These are phyloP conservation scores for Rhodamnia rubescens DNA, from an alignment of 345 rosid species.

Conservation along the genomic window DNA sequence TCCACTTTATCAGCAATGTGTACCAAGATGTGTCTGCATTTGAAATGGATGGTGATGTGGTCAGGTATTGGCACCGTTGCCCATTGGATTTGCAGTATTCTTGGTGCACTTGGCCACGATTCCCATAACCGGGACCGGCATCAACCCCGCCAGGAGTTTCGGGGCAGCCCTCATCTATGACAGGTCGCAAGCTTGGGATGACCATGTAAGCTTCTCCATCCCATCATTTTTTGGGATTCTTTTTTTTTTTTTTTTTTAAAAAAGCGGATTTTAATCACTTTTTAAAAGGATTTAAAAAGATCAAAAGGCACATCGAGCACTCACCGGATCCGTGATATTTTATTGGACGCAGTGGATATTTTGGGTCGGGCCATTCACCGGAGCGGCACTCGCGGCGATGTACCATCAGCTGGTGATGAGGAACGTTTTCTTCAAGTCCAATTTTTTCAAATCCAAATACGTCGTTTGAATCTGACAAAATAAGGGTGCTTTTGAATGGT, in stretches of 20 bases:
- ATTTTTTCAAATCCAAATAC: not conserved
- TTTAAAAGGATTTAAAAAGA: not conserved
- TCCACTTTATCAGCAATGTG: not conserved
- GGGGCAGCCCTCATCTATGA: not conserved
- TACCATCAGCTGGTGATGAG: slow-evolving; percentile 33
- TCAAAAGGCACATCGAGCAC: not conserved
- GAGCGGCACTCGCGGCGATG: slow-evolving; percentile 30
- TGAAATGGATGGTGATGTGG: not conserved
- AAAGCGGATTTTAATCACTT: not conserved
- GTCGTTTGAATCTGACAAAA: not conserved
- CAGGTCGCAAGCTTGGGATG: not conserved
- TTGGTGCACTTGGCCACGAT: not conserved
- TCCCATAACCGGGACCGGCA: not conserved
- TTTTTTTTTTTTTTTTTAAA: not conserved
- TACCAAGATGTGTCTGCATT: not conserved
- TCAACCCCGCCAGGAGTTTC: not conserved
- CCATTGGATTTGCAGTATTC: not conserved
- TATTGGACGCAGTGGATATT: slow-evolving; percentile 26
- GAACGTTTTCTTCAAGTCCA: slow-evolving; percentile 27
- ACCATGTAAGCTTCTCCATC: not conserved
- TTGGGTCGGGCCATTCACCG: slow-evolving; percentile 34
- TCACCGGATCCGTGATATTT: not conserved
- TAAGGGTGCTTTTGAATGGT: not conserved
- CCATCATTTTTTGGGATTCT: not conserved
- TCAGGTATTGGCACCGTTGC: not conserved